These are phyloP conservation scores for Diaporthe sp. DNA, from an alignment of 2,329 filamentous ascomycete genomes.

Conservation along the genomic window DNA sequence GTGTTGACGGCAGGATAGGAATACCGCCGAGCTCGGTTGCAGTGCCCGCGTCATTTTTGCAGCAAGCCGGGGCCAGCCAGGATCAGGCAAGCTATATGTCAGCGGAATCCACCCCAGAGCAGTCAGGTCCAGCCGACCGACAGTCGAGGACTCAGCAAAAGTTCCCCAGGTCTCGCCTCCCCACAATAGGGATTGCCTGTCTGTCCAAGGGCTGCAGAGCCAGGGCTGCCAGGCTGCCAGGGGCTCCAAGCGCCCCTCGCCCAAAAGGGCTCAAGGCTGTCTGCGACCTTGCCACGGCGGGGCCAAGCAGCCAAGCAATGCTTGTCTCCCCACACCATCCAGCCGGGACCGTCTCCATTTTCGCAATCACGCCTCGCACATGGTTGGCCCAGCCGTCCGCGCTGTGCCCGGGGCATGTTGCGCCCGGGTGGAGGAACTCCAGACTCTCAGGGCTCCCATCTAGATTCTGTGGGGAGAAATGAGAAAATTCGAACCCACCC, in stretches of 20 bases:
- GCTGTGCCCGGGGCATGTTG: slow-evolving; percentile 27
- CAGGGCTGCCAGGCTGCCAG: not conserved
- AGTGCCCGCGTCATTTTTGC: slow-evolving; percentile 21
- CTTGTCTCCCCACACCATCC: slow-evolving; percentile 32
- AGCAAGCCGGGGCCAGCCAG: slow-evolving; percentile 8
- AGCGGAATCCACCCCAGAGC: slow-evolving; percentile 26
- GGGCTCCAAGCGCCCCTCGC: not conserved
- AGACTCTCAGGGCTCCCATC: slow-evolving; percentile 20
- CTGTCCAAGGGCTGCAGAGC: not conserved
- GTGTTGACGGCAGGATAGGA: slow-evolving; percentile 16
- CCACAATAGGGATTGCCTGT: slow-evolving; percentile 27
- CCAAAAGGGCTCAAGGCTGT: slow-evolving; percentile 25
- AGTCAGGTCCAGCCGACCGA: slow-evolving; percentile 13
- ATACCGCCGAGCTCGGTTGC: slow-evolving; percentile 36
- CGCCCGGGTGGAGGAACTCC: slow-evolving; percentile 18
- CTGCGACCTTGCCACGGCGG: slow-evolving; percentile 32
- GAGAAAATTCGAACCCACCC: slow-evolving; percentile 22
- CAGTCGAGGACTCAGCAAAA: not conserved
- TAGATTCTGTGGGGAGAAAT: slow-evolving; percentile 30
- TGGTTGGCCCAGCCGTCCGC: slow-evolving; percentile 29
- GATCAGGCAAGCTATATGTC: slow-evolving; percentile 21
- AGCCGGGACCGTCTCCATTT: slow-evolving; percentile 23
- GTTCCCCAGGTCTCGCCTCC: slow-evolving; percentile 30
- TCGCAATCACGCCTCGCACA: not conserved
- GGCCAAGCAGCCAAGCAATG: slow-evolving; percentile 25